A percentile compares a stretch with the other conserved stretches of the same genome.
Evolutionary conservation across 2,329 filamentous ascomycete species (phyloP).

Genomic region (Corniculantispora saksenae): DNA sequence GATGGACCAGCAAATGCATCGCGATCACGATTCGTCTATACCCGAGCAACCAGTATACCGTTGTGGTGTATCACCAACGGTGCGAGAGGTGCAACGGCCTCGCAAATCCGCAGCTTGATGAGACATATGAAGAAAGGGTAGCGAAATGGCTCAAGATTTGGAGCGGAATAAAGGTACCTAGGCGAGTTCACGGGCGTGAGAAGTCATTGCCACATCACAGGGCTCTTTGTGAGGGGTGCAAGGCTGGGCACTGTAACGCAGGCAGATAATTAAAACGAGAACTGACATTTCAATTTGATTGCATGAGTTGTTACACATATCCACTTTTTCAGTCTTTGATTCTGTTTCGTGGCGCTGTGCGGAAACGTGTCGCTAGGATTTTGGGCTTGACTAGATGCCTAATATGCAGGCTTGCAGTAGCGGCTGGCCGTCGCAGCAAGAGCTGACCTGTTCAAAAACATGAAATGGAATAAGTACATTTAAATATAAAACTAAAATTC

Average conservation of each 20-base stretch:
- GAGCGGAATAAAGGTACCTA: slow-evolving; percentile 26
- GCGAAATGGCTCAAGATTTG: slow-evolving; percentile 34
- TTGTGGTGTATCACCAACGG: slow-evolving; percentile 38
- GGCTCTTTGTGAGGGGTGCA: slow-evolving; percentile 39
- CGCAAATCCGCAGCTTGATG: slow-evolving; percentile 27
- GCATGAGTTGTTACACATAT: no score
- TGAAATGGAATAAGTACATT: not conserved
- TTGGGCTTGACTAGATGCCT: slow-evolving; percentile 4
- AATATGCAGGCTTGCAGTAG: slow-evolving; percentile 2
- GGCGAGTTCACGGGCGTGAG: not conserved
- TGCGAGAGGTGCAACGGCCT: slow-evolving; percentile 34
- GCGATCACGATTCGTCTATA: slow-evolving; percentile 37
- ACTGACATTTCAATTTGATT: no score
- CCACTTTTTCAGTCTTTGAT: no score
- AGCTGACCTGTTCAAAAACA: not conserved
- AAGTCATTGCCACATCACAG: slow-evolving; percentile 28
- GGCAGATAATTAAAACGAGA: not conserved
- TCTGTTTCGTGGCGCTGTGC: not conserved
- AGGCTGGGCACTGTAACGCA: slow-evolving; percentile 31
- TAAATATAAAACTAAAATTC: not conserved
- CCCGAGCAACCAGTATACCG: slow-evolving; percentile 34
- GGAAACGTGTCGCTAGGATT: not conserved
- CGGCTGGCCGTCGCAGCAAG: not conserved
- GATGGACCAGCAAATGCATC: slow-evolving; percentile 38
- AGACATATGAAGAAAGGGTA: slow-evolving; percentile 37